These are phyloP conservation scores for Telopea speciosissima DNA, from an alignment of 177 flowering plant genomes.

Conservation along the genomic window DNA sequence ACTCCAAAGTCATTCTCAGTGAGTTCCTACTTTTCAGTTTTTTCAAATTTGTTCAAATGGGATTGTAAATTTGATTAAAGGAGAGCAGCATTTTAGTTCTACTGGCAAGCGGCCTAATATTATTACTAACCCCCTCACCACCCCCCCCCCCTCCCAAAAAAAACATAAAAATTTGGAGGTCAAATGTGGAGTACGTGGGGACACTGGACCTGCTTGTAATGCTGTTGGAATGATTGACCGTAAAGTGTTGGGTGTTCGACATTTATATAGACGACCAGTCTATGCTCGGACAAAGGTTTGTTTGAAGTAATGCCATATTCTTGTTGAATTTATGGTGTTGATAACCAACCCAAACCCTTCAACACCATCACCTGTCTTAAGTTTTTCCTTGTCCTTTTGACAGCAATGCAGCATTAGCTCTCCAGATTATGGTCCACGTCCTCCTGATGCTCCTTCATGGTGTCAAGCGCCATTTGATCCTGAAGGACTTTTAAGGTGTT, in stretches of 20 bases:
- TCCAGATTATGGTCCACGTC: constrained; percentile 67
- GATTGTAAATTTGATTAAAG: neutral
- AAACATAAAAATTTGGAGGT: constrained; percentile 40
- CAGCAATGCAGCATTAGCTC: constrained; percentile 72
- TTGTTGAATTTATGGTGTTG: neutral
- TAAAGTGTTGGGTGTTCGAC: constrained; percentile 52
- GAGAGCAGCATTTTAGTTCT: neutral
- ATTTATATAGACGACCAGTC: constrained; percentile 49
- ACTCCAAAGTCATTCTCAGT: constrained; percentile 28
- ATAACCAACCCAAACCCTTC: neutral
- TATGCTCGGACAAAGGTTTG: constrained; percentile 57
- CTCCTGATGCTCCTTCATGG: constrained; percentile 78
- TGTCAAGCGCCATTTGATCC: constrained; percentile 93
- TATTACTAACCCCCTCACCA: neutral
- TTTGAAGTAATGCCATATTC: neutral
- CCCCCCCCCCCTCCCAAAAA: too few relatives aligned
- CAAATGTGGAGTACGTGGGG: constrained; percentile 69
- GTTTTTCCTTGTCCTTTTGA: neutral
- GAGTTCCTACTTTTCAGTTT: constrained; percentile 14
- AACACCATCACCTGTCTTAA: neutral
- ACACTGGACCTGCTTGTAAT: constrained; percentile 79
- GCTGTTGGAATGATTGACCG: constrained; percentile 83
- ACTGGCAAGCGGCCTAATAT: neutral
- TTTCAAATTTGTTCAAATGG: neutral
- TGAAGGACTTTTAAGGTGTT: constrained; percentile 74